Evolutionary conservation across 2,329 filamentous ascomycete species (phyloP).

Genomic region (Pseudogymnoascus verrucosus): DNA sequence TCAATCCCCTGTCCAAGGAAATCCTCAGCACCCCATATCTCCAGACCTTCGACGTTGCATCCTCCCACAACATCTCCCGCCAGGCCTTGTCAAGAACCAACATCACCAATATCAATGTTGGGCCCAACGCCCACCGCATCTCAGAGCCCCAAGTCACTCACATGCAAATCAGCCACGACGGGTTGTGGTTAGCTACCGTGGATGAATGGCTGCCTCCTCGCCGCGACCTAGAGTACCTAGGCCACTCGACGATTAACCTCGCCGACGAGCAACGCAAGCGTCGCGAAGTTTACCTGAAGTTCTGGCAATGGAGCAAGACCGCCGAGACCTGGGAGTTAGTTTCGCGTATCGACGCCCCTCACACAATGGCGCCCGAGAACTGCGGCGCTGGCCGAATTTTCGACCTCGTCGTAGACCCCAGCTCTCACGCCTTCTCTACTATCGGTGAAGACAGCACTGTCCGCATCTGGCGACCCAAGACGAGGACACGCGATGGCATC

Average conservation of each 20-base stretch:
- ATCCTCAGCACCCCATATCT: conserved; percentile 54
- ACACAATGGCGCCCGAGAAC: conserved; percentile 49
- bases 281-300: conserved; percentile 77
- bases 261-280: conserved; percentile 43
- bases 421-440: conserved; percentile 67
- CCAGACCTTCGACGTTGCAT: conserved; percentile 80
- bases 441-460: conserved; percentile 73
- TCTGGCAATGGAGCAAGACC: conserved; percentile 65
- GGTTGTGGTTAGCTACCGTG: conserved; percentile 82
- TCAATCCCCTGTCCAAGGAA: conserved; percentile 42
- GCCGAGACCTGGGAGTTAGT: conserved; percentile 62
- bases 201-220: conserved; percentile 80
- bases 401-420: conserved; percentile 64
- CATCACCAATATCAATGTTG: conserved; percentile 70
- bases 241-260: conserved; percentile 35
- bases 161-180: conserved; percentile 69
- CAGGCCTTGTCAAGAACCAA: conserved; percentile 88
- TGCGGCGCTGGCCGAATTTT: conserved; percentile 52
- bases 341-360: conserved; percentile 76
- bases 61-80: conserved; percentile 68
- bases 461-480: conserved; percentile 72
- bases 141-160: conserved; percentile 70
- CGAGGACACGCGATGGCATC: conserved; percentile 60
- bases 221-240: conserved; percentile 56
- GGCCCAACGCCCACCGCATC: conserved; percentile 62